Base-by-base conservation (phyloP, 805 yeast species). In the Kluyveromyces nonfermentans region DNA sequence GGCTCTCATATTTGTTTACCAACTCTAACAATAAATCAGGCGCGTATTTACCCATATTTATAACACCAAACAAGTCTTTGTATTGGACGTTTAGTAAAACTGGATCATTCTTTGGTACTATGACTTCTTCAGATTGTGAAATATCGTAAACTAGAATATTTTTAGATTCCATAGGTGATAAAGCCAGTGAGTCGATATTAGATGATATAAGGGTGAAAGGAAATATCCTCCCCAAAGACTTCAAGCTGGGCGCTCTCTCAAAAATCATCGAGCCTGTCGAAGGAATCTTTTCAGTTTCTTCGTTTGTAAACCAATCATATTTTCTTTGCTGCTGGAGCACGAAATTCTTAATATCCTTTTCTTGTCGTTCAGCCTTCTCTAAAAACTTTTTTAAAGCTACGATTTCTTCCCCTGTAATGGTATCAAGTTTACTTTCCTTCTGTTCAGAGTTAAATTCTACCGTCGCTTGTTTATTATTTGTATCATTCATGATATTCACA, bases 1-100 rank as follows among this genome's bases (percentile, higher is more conserved):
- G 41, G 18, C 28, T 32, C 43, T 58, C 54, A 6, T 52, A 43
- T 12, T 44, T 35, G 19, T 55, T 52, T 1, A 62, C 50, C n/a
- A 47, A 22, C 7, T 46, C 33, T 19, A 58, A 41, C 3, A 52
- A 44, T n/a, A 50, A 55, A 16, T 61, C 63, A 5, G 63, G 63
- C 4, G 57, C 38, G 12, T 35, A 30, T 7, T 44, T 42, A 17
- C 56, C 46, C 22, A 52, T 49, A 41, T 60, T 59, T 8, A 60
- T 50, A 17, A 61, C 52, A 2, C 51, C 54, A 41, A 59, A 52
- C 33, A 57, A 37, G 43, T 59, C 63, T 40, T 49, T 49, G 44
- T 50, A 42, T 22, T 50, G 50, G 19, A 56, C 51, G 46, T 54
- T 53, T 20, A 54, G 43, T 8, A 51, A 37, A 33, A 46, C 44